Base-by-base conservation (phyloP, 2,329 filamentous ascomycete species). In the Nectriaceae sp. region DNA sequence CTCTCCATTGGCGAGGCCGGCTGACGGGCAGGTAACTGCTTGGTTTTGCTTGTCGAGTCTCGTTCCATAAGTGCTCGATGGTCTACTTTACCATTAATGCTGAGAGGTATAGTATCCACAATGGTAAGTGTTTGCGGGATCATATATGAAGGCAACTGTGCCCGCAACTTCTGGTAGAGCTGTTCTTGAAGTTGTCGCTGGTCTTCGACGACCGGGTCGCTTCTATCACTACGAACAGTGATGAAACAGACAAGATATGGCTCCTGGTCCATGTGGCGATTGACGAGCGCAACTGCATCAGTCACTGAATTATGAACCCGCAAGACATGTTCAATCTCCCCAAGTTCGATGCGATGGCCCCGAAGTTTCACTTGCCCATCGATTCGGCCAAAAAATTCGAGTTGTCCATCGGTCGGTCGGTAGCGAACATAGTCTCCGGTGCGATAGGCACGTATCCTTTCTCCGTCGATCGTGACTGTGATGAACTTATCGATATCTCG, bases 311-410 rank as follows among this genome's bases (percentile, higher is more conserved):
- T 21, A 6, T 55, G 46, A 3, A 24, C 48, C 18, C 46, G 44
- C 4, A 65, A 44, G 5, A 44, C 43, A 11, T 56, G 46, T 18
- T 68, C 65, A 3, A 68, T 56, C 26, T 68, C 65, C 0, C 46
- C 56, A 2, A 61, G 44, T 44, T 69, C 66, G 21, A 68, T 42
- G 3, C 66, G 60, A 8, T 68, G 57, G 10, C 65, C 65, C 18
- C 63, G 57, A 10, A 69, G 52, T 46, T 68, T 68, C 41, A 65
- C 49, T 37, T 67, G 63, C 13, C 46, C 42, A n/a, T 68, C 64
- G 2, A 61, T 57, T 11, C 65, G 60, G 1, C 61, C 61, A 2
- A 66, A 48, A 41, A 64, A 65, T 35, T 65, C 63, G 2, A 67
- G 26, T 2, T 52, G 36, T 2, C 58, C 56, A 40, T 65, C 61